Base-by-base conservation (phyloP, 2,329 filamentous ascomycete genomes). In the Ceratocystis ficicola region DNA sequence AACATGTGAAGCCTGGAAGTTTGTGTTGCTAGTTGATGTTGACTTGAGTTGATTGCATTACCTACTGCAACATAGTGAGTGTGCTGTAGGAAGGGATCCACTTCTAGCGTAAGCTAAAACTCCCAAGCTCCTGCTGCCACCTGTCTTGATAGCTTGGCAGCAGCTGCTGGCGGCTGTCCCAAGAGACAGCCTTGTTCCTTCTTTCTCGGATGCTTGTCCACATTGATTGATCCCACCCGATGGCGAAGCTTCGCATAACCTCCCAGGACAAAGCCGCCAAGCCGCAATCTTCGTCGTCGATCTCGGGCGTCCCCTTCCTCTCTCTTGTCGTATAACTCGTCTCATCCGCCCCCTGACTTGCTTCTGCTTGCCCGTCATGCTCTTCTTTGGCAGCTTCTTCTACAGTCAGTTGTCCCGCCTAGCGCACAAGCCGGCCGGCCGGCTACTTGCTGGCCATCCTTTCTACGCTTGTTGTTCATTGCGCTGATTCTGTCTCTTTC, bases 351-450 rank as follows among this genome's bases (percentile, higher is more conserved):
- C 20, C 8, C 28, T 20, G 17, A 30, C 60, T 20, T 41, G 44
- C 44, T 36, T 25, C 50, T 44, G 25, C 28, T 69, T 65, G 69
- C 66, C 69, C 72, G 73, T 66, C 63, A 89, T 90, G 86, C 79
- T 90, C 69, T 82, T 92, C 78, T 77, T 84, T 69, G 81, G 82
- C 65, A 89, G 85, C 72, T 81, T 94, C 67, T 80, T 94, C 75
- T 92, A 93, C 75, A 74, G 74, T 75, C 69, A 2, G 48, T 52
- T 12, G 10, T 52, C 10, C 48, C 52, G 70, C 65, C 55, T 44
- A 44, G 12, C 60, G 17, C 20, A 32, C 44, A 44, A 55, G 55
- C 46, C 25, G 22, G 61, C n/a, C 22, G n/a, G 44, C 46, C 62
- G 52, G 60, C 50, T 36, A 28, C 25, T 28, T 41, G 12, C 60